Conservation (phyloP, 768 basidiomycete genomes). For the Chlorophyllum brunneum region DNA sequence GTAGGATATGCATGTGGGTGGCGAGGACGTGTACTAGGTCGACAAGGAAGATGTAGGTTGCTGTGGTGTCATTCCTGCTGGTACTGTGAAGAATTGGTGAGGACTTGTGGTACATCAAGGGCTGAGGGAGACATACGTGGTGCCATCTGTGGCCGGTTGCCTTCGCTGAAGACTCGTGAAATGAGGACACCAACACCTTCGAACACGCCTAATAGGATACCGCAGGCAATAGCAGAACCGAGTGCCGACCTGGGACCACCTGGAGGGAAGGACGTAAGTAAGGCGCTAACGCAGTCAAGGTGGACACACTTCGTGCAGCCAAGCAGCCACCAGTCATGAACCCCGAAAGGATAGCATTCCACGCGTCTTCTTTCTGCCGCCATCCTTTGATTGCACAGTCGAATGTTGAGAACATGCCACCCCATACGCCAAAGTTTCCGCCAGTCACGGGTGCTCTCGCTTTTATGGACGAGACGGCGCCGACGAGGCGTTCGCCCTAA, state of each 20-base stretch:
- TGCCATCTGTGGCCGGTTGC: constrained; percentile 74
- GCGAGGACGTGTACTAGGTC: constrained; percentile 47
- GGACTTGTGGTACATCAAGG: constrained; percentile 13
- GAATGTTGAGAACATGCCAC: constrained; percentile 98
- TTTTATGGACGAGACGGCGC: constrained; percentile 94
- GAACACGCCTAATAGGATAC: constrained; percentile 91
- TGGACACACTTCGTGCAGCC: constrained; percentile 82
- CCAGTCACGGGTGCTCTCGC: constrained; percentile 97
- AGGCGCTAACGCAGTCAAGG: constrained; percentile 2
- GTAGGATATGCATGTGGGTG: no score
- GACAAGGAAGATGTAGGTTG: constrained; percentile 34
- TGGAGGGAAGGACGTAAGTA: constrained; percentile 26
- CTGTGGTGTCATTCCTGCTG: constrained; percentile 53
- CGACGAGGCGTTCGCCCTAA: constrained; percentile 91
- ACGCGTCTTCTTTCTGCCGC: constrained; percentile 96
- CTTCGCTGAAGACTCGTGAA: constrained; percentile 83
- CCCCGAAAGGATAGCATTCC: constrained; percentile 98
- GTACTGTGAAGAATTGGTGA: constrained; percentile 32
- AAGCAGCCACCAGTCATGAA: constrained; percentile 98
- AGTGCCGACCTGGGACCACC: constrained; percentile 91
- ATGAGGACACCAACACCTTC: constrained; percentile 94
- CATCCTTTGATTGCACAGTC: constrained; percentile 98
- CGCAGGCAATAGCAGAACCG: constrained; percentile 92
- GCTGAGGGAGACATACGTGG: constrained; percentile 53
- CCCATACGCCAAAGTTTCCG: constrained; percentile 94